Conservation (phyloP, 148 eudicot species). For the Gaultheria prostrata region DNA sequence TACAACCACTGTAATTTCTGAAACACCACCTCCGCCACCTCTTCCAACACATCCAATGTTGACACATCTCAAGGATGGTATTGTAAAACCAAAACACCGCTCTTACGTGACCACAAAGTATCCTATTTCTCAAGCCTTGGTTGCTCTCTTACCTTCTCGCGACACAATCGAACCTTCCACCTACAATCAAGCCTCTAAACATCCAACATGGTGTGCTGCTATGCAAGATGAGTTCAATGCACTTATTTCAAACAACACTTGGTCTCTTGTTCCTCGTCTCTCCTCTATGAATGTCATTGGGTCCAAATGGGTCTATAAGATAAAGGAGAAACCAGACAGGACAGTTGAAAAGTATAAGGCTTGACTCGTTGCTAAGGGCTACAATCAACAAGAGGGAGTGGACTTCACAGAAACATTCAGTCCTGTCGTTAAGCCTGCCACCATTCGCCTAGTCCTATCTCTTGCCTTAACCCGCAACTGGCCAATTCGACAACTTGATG, state of each 20-base stretch:
- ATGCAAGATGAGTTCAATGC: constrained; percentile 9
- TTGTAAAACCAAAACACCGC: neutral
- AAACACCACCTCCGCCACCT: neutral
- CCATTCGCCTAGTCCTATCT: too few species aligned
- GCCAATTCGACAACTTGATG: neutral
- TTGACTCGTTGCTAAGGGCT: neutral
- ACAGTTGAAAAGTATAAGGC: neutral
- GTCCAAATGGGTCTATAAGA: neutral
- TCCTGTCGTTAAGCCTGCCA: too few species aligned
- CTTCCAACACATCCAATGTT: neutral
- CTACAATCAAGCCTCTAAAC: neutral
- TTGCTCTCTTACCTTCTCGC: neutral
- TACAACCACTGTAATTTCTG: neutral
- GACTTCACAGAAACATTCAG: too few species aligned
- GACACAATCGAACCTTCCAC: neutral
- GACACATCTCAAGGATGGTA: neutral
- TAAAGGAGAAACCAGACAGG: neutral
- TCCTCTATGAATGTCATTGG: neutral
- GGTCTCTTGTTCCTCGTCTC: neutral
- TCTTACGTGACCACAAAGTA: neutral
- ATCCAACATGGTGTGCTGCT: neutral
- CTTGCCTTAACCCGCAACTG: too few species aligned
- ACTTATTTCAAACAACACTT: neutral
- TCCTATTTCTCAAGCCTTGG: neutral
- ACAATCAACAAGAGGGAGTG: neutral